phyloP scores from a whole-genome alignment of 768 basidiomycete species.

The Hygrophoropsis aurantiaca region DNA sequence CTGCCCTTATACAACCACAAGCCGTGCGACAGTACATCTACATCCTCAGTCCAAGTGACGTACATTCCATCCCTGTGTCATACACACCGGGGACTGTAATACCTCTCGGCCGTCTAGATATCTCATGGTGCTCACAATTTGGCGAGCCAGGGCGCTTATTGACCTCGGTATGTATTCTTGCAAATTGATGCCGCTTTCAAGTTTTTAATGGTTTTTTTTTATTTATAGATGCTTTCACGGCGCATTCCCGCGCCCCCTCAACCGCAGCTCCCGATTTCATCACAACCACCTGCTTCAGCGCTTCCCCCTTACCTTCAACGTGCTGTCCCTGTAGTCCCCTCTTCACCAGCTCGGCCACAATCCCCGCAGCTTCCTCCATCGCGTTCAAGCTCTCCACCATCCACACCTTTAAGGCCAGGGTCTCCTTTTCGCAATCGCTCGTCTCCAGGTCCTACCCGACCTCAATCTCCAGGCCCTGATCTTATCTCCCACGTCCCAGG shows the following conservation, averaged over 20 bases:
- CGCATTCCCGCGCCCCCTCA: conserved; percentile 60
- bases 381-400: conserved; percentile 59
- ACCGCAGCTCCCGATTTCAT: conserved; percentile 16
- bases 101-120: conserved; percentile 83
- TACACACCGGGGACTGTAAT: conserved; percentile 70
- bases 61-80: conserved; percentile 44
- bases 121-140: conserved; percentile 83
- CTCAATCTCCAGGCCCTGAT: conserved; percentile 31
- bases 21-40: conserved; percentile 89
- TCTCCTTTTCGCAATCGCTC: conserved; percentile 41
- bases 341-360: conserved; percentile 50
- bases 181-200: not conserved
- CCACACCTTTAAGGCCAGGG: conserved; percentile 42
- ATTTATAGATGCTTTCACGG: conserved; percentile 67
- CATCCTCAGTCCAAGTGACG: conserved; percentile 57
- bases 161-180: conserved; percentile 57
- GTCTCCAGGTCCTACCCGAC: conserved; percentile 25
- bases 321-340: conserved; percentile 33
- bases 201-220: not conserved
- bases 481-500: conserved; percentile 15
- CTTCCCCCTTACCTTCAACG: conserved; percentile 78
- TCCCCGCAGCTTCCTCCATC: conserved; percentile 54
- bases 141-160: conserved; percentile 86
- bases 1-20: conserved; percentile 78
- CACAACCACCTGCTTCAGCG: conserved; percentile 60